Evolutionary conservation across 352 stramenopile genomes (phyloP).

Genomic region (Globisporangium okanoganense): DNA sequence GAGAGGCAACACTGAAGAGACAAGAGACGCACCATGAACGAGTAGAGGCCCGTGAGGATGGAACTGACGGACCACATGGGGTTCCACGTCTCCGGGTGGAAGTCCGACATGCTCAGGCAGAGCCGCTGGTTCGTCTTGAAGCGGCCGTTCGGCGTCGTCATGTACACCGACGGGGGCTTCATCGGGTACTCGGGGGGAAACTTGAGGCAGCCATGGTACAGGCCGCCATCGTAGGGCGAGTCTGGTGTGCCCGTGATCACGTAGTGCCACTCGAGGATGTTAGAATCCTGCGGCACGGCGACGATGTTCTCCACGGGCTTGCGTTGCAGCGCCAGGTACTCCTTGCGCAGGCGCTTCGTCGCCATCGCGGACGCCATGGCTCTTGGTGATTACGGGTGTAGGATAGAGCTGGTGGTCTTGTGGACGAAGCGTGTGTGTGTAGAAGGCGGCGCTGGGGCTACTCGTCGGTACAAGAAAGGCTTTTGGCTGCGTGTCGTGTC

Average conservation of each 20-base stretch:
- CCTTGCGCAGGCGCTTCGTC: conserved; percentile 91
- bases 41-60: conserved; percentile 95
- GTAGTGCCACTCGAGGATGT: conserved; percentile 97
- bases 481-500: background rate
- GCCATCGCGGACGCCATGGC: conserved; percentile 78
- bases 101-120: conserved; percentile 95
- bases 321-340: conserved; percentile 88
- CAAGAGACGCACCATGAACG: conserved; percentile 84
- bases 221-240: conserved; percentile 84
- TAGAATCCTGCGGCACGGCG: conserved; percentile 86
- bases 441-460: background rate
- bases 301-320: conserved; percentile 91
- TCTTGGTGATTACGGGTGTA: background rate
- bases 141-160: conserved; percentile 92
- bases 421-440: background rate
- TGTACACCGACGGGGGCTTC: conserved; percentile 94
- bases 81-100: conserved; percentile 95
- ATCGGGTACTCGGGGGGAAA: conserved; percentile 95
- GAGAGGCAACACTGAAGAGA: background rate
- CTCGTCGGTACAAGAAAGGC: background rate
- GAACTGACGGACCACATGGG: conserved; percentile 95
- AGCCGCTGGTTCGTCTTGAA: conserved; percentile 94
- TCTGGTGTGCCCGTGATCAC: conserved; percentile 81
- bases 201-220: conserved; percentile 90
- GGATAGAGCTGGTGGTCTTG: background rate